Percentiles rank a stretch among this genome's conserved stretches.
Conservation (phyloP, 306 rosid genomes). For the Cicer cuneatum region DNA sequence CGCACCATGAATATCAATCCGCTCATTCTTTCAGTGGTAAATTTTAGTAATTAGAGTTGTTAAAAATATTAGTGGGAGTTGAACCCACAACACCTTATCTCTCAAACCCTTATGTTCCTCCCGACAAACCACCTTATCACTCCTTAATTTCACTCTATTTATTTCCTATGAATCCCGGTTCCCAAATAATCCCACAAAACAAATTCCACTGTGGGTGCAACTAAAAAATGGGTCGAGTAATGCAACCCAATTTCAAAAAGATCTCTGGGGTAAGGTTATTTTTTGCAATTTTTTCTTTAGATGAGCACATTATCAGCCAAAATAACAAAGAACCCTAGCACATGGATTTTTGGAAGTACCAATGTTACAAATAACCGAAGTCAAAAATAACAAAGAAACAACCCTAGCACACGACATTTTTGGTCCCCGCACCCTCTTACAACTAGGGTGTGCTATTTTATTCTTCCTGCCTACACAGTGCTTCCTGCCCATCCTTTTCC, state of each 20-base stretch:
- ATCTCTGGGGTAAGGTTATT: neutral
- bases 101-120: neutral
- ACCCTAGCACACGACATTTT: neutral
- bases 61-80: neutral
- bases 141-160: neutral
- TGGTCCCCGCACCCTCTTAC: neutral
- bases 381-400: conserved; percentile 3
- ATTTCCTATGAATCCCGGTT: too few species aligned
- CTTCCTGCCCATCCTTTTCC: neutral
- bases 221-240: too few species aligned
- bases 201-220: neutral
- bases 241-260: neutral
- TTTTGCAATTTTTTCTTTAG: neutral
- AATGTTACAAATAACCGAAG: neutral
- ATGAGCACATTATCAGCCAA: neutral
- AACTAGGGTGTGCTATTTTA: neutral
- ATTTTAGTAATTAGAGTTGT: neutral
- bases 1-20: neutral
- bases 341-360: neutral
- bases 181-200: neutral
- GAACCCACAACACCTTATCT: neutral
- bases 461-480: neutral
- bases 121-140: neutral
- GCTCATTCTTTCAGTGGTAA: neutral
- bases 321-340: conserved; percentile 4